Percentiles rank a stretch among this genome's conserved stretches.
These are phyloP conservation scores for Vanderwaltozyma polyspora DNA, from an alignment of 805 yeast species.

Conservation along the genomic window DNA sequence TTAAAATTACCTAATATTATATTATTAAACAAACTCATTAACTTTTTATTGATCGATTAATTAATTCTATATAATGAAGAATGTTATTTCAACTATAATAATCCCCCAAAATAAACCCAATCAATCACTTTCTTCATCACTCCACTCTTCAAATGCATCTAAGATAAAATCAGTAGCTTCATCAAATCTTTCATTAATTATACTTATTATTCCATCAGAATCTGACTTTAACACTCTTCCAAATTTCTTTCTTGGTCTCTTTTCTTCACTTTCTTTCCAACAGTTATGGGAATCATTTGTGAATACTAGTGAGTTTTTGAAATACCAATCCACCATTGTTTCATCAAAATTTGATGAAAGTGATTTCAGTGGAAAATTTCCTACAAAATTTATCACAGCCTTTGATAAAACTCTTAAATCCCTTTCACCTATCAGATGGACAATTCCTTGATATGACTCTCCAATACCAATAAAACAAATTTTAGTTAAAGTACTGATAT, in stretches of 20 bases:
- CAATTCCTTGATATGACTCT: slow-evolving; percentile 76
- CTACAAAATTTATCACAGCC: slow-evolving; percentile 61
- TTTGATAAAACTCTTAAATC: slow-evolving; percentile 51
- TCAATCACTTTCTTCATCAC: slow-evolving; percentile 27
- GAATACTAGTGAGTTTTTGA: slow-evolving; percentile 72
- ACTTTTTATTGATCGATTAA: too few species aligned
- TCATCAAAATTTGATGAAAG: slow-evolving; percentile 85
- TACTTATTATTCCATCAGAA: slow-evolving; percentile 60
- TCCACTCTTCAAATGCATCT: slow-evolving; percentile 65
- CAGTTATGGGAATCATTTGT: slow-evolving; percentile 65
- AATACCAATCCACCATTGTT: slow-evolving; percentile 83
- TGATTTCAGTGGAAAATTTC: slow-evolving; percentile 58
- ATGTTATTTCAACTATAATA: too few species aligned
- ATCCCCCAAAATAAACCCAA: too few species aligned
- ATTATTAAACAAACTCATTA: too few species aligned
- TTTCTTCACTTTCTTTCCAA: slow-evolving; percentile 55
- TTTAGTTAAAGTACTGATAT: slow-evolving; percentile 53
- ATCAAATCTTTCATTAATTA: slow-evolving; percentile 69
- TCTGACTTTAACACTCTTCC: slow-evolving; percentile 79
- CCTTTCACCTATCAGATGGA: slow-evolving; percentile 80
- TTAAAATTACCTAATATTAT: too few species aligned
- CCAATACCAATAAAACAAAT: slow-evolving; percentile 81
- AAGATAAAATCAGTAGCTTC: slow-evolving; percentile 78
- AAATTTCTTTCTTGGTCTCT: slow-evolving; percentile 78
- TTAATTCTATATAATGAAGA: too few species aligned